These are phyloP conservation scores for Beta corolliflora DNA, from an alignment of 179 eudicot species.

Conservation along the genomic window DNA sequence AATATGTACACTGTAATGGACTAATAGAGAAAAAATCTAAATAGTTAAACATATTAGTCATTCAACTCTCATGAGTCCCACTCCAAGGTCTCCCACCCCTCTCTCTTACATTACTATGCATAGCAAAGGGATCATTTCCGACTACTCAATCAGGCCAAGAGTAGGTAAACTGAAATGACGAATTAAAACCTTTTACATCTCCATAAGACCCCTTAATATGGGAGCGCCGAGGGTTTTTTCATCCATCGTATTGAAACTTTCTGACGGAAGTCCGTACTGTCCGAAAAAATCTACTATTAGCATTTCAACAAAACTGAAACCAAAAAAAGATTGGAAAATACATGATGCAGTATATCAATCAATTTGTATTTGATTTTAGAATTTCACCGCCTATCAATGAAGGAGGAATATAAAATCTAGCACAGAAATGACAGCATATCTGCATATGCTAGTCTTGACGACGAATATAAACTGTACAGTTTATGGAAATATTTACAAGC, in stretches of 20 bases:
- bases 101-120: too few species aligned
- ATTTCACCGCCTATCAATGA: neutral
- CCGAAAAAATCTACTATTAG: neutral
- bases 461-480: slow-evolving; percentile 14
- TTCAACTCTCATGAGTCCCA: too few species aligned
- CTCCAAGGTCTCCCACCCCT: too few species aligned
- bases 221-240: too few species aligned
- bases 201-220: too few species aligned
- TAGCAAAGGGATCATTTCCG: too few species aligned
- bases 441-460: neutral
- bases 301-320: neutral
- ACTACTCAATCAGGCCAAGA: too few species aligned
- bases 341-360: neutral
- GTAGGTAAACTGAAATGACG: too few species aligned
- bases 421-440: neutral
- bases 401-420: neutral
- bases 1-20: too few species aligned
- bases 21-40: too few species aligned
- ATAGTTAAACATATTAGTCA: too few species aligned
- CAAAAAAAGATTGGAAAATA: neutral
- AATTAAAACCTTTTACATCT: too few species aligned
- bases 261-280: neutral
- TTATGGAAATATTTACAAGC: slow-evolving; percentile 14
- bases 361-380: neutral
- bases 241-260: neutral